Evolutionary conservation across 106 monocot genomes (phyloP).

Genomic region (Dioscorea zingiberensis): DNA sequence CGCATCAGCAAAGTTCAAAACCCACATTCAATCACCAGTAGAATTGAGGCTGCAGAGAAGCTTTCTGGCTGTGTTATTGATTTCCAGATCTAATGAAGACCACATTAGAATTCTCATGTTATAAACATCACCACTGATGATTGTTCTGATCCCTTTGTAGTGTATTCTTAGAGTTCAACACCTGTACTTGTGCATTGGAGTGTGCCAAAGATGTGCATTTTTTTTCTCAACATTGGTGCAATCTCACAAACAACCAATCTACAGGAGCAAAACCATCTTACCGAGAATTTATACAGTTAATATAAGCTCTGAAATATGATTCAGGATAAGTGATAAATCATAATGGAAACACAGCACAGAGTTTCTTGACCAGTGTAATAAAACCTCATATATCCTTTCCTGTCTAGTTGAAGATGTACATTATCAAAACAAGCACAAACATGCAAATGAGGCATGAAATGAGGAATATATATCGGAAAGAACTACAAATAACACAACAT

Average conservation of each 20-base stretch:
- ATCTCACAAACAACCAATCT: conserved; percentile 1
- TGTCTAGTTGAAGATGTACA: conserved; percentile 6
- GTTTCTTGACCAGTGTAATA: no score
- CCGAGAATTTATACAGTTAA: no score
- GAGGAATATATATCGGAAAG: conserved; percentile 1
- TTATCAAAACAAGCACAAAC: background rate
- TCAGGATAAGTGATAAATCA: no score
- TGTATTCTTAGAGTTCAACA: no score
- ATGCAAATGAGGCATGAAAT: background rate
- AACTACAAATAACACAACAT: background rate
- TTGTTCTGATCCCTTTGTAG: no score
- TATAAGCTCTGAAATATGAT: no score
- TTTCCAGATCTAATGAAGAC: conserved; percentile 26
- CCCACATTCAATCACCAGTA: background rate
- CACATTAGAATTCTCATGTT: background rate
- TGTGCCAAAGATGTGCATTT: no score
- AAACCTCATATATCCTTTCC: background rate
- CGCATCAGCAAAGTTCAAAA: background rate
- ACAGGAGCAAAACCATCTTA: background rate
- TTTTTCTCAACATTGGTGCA: background rate
- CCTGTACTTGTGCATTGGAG: no score
- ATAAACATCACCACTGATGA: no score
- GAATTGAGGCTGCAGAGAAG: conserved; percentile 33
- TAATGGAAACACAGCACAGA: no score
- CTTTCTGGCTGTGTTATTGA: conserved; percentile 27